Evolutionary conservation across 495 filamentous ascomycete species (phyloP), one percentile per base, ranked within the genome.

Genomic region (Coniosporium apollinis): DNA sequence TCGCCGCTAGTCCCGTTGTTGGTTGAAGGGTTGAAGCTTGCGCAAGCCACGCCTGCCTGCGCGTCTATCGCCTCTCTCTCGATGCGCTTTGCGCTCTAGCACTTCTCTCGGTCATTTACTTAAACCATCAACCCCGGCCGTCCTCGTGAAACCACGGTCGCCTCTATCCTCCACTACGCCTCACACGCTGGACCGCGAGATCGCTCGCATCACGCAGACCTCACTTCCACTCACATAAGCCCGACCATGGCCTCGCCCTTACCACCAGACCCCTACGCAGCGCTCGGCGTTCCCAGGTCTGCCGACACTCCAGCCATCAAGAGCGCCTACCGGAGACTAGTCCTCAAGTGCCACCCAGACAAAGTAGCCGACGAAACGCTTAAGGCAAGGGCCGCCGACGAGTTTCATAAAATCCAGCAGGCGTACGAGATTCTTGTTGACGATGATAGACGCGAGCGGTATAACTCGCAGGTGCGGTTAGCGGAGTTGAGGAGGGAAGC

Each of bases 371-470:
- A 91, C 42, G 67, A 75, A 44, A 64, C 76, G 19, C 59, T 67
- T 36, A 75, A 76, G 38, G 61, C 59, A 34, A 58, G 69, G 43
- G 89, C 85, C 51, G 68, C 74, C 38, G 74, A 82, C 38, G 72
- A 92, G 59, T 97, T 94, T 54, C 83, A 94, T 56, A 76, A 76
- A 55, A 82, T 96, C 21, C 87, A 94, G 55, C 70, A 85, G 43
- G 83, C 89, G 30, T 97, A 91, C 54, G 89, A 96, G 57, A 62
- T 91, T 10, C 70, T 97, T 29, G 83, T 74, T 49, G 80, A 94
- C 51, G 78, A 85, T 19, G 61, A 58, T 2, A 70, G 71, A 40
- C 66, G 82, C 43, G 46, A 61, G 34, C 72, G 70, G 39, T 91
- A 94, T 57, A 84, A 97, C 55, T 72, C 81, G 20, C 69, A 77